phyloP scores from a whole-genome alignment of 768 basidiomycete genomes.

The Tricholoma matsutake region DNA sequence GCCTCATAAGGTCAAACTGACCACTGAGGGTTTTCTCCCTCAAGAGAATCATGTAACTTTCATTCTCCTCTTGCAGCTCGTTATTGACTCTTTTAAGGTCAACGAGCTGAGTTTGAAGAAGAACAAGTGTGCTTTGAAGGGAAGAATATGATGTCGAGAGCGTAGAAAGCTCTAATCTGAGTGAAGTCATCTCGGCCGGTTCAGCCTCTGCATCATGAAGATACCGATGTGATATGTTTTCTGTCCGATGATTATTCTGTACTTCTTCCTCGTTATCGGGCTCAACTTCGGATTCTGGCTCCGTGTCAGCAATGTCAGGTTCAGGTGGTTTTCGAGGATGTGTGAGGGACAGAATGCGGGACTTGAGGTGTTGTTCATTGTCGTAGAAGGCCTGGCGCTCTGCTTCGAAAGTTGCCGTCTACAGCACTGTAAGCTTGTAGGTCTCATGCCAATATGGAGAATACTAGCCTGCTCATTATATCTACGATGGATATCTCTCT shows the following conservation, averaged over 20 bases:
- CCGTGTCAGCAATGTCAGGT: slow-evolving; percentile 29
- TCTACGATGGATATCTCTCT: slow-evolving; percentile 73
- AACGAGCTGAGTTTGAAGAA: slow-evolving; percentile 78
- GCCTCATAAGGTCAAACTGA: slow-evolving; percentile 73
- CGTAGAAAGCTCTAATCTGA: slow-evolving; percentile 81
- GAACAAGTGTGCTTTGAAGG: slow-evolving; percentile 78
- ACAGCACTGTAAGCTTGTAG: slow-evolving; percentile 13
- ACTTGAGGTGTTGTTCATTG: slow-evolving; percentile 91
- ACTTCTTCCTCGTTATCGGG: slow-evolving; percentile 31
- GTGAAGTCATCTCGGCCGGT: slow-evolving; percentile 84
- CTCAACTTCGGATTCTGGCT: slow-evolving; percentile 41
- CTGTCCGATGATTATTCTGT: slow-evolving; percentile 11
- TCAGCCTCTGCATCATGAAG: slow-evolving; percentile 65
- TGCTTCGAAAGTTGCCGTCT: slow-evolving; percentile 88
- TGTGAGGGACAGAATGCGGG: slow-evolving; percentile 78
- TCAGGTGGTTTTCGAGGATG: slow-evolving; percentile 60
- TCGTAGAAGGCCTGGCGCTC: slow-evolving; percentile 92
- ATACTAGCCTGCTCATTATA: slow-evolving; percentile 82
- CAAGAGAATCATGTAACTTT: slow-evolving; percentile 92
- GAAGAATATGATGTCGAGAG: slow-evolving; percentile 83
- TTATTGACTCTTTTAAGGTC: slow-evolving; percentile 89
- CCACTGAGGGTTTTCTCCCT: slow-evolving; percentile 90
- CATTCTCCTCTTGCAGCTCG: slow-evolving; percentile 92
- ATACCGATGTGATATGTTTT: slow-evolving; percentile 38
- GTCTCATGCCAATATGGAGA: slow-evolving; percentile 3